These are phyloP conservation scores for Nemania sp. DNA, from an alignment of 2,329 filamentous ascomycete species.

Conservation along the genomic window DNA sequence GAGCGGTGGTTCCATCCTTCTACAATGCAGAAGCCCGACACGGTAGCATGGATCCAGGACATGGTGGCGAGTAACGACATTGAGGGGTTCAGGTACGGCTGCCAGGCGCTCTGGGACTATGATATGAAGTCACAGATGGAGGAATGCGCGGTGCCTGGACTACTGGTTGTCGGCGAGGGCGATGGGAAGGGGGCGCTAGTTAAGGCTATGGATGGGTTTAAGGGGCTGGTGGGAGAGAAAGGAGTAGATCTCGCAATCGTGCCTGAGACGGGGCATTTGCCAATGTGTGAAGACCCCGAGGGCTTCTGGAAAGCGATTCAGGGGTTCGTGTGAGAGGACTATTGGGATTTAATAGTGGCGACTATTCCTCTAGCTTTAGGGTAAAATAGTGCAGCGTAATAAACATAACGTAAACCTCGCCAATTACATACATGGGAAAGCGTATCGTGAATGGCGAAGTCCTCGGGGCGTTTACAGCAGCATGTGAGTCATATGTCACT, in stretches of 20 bases:
- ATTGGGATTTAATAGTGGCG: too few species aligned
- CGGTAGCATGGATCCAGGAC: constrained; percentile 69
- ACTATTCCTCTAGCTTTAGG: too few species aligned
- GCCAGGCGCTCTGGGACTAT: constrained; percentile 78
- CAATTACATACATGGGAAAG: too few species aligned
- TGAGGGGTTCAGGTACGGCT: constrained; percentile 74
- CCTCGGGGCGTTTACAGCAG: not conserved
- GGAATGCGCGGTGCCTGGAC: constrained; percentile 66
- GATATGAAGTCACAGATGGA: constrained; percentile 71
- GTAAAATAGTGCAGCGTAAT: too few species aligned
- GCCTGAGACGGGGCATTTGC: constrained; percentile 80
- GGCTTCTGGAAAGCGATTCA: constrained; percentile 74
- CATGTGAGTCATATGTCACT: not conserved
- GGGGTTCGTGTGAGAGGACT: constrained; percentile 62
- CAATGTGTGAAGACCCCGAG: constrained; percentile 81
- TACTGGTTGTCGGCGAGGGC: constrained; percentile 78
- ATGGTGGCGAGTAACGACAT: constrained; percentile 79
- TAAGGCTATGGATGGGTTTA: constrained; percentile 83
- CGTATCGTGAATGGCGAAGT: too few species aligned
- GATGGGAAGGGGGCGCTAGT: constrained; percentile 79
- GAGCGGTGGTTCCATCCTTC: constrained; percentile 81
- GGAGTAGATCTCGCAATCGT: constrained; percentile 73
- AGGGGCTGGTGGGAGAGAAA: constrained; percentile 63
- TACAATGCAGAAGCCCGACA: constrained; percentile 59
- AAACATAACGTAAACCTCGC: too few species aligned